These are phyloP conservation scores for Nannochloropsis oceanica DNA, from an alignment of 108 stramenopile species.

Conservation along the genomic window DNA sequence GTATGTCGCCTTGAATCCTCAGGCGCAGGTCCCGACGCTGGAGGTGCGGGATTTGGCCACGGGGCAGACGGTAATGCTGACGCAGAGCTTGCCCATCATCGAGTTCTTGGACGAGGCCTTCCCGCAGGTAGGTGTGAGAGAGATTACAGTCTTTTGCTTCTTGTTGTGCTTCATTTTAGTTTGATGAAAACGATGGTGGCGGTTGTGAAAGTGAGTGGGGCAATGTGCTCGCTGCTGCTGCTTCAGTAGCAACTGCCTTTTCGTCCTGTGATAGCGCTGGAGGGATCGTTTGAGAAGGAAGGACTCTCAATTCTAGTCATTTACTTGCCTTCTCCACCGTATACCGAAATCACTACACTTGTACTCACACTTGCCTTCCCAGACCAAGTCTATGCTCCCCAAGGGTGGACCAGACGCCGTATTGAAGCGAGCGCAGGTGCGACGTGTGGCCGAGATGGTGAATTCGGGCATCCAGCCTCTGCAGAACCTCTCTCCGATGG, in stretches of 20 bases:
- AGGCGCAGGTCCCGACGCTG: slow-evolving; percentile 51
- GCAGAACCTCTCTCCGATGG: slow-evolving; percentile 43
- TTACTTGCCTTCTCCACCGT: too few species aligned
- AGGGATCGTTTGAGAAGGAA: too few species aligned
- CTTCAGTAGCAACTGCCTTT: too few species aligned
- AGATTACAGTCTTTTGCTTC: too few species aligned
- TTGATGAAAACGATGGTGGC: too few species aligned
- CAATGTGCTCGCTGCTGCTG: too few species aligned
- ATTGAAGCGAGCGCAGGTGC: neutral
- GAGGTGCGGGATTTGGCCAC: slow-evolving; percentile 40
- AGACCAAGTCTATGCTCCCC: slow-evolving; percentile 37
- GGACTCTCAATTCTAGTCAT: too few species aligned
- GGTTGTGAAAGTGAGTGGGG: too few species aligned
- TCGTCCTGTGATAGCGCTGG: too few species aligned
- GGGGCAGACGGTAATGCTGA: slow-evolving; percentile 6
- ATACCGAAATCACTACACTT: too few species aligned
- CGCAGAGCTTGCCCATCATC: slow-evolving; percentile 58
- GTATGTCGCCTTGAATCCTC: slow-evolving; percentile 40
- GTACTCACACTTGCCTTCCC: neutral
- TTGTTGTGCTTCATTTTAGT: too few species aligned
- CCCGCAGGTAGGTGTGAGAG: slow-evolving; percentile 29
- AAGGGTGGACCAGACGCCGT: slow-evolving; percentile 16
- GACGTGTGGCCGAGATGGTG: slow-evolving; percentile 46
- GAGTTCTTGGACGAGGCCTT: slow-evolving; percentile 56
- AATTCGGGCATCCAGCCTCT: slow-evolving; percentile 54